Conservation (phyloP, 2,329 filamentous ascomycete genomes). For the Colletotrichum chlorophyti region DNA sequence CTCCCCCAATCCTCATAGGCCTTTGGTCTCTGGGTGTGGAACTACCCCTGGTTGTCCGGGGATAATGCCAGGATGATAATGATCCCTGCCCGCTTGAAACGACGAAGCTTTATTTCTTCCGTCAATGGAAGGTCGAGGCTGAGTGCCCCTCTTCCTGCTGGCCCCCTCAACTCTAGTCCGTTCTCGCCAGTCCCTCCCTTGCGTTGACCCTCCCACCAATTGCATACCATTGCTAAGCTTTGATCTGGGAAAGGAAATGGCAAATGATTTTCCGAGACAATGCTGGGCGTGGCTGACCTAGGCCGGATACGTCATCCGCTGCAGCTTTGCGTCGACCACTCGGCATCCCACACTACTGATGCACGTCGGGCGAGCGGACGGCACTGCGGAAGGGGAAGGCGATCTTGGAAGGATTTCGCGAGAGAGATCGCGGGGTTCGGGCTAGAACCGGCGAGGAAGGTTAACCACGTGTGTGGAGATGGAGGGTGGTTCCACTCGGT, state of each 20-base stretch:
- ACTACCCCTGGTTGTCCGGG: constrained; percentile 15
- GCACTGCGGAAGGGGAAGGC: not conserved
- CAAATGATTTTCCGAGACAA: not conserved
- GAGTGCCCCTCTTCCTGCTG: not conserved
- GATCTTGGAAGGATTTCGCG: not conserved
- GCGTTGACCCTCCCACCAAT: no score
- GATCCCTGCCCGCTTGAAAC: not conserved
- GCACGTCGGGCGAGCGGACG: constrained; percentile 20
- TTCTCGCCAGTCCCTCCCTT: no score
- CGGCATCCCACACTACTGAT: not conserved
- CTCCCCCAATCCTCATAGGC: no score
- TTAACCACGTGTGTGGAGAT: not conserved
- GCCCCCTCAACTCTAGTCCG: no score
- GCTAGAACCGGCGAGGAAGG: no score
- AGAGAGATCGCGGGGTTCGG: constrained; percentile 9
- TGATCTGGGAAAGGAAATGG: not conserved
- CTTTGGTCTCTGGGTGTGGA: no score
- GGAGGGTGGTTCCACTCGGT: not conserved
- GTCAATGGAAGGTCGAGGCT: constrained; percentile 16
- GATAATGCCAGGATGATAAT: constrained; percentile 9
- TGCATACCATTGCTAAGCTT: no score
- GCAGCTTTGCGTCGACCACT: no score
- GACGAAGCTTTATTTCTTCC: constrained; percentile 16
- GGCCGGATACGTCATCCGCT: not conserved
- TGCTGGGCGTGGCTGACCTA: no score